Base-by-base conservation (phyloP, 2,329 filamentous ascomycete species). In the Drechslerella dactyloides region DNA sequence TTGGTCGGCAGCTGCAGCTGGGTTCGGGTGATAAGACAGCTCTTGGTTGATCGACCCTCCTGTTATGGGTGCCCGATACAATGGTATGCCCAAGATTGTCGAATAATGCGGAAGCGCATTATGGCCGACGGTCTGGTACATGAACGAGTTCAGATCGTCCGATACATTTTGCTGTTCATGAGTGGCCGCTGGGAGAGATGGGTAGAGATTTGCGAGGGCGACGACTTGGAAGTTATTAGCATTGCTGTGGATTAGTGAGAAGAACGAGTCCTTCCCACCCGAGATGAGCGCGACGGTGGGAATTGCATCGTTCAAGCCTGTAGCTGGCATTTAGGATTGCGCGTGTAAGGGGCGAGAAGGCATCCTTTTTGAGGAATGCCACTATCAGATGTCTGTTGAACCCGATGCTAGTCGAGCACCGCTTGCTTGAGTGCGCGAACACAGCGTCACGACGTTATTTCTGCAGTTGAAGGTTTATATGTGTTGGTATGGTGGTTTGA, bases 121-220 rank as follows among this genome's bases (percentile, higher is more conserved):
- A 80, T 97, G 91, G 11, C 94, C 94, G 70, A 97, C 90, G 1
- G 94, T 99, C 82, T 99, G 94, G 83, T 97, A 99, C 94, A 99
- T 99, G 87, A 94, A 97, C 82, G 93, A 97, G 80, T 99, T 91
- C 76, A 96, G 84, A 79, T 97, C 90, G 52, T 82, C 78, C 10
- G 68, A 61, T 33, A 50, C 61, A 17, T 52, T 63, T n/a, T 65
- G 59, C 5, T 46, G 21, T 23, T 66, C 40, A 17, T 52, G 53
- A 17, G 53, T 55, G 23, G 44, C 70, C 17, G 35, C 7, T 24
- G 59, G 75, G 52, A 73, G 69, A 13, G 77, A 81, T 56, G 91
- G 93, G 78, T 93, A 85, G 62, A 99, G 83, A 80, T 99, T 99
- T 55, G 91, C 94, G 53, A 99, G 83, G 6, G 94, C 94, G 56